phyloP scores from a whole-genome alignment of 176 grass and related monocot genomes.

The Zoysia pacifica region DNA sequence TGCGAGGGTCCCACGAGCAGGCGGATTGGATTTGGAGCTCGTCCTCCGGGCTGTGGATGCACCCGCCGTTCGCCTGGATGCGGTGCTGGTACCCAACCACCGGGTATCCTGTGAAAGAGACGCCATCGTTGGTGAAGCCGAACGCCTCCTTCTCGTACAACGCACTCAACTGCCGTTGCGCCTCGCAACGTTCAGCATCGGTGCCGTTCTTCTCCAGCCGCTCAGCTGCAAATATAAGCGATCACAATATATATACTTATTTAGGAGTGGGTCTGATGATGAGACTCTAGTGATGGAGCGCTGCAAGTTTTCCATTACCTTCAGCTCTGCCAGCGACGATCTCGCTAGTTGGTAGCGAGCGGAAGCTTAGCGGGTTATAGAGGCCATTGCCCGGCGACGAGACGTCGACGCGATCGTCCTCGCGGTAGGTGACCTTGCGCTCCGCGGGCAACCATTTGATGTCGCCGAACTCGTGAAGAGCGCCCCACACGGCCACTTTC shows the following conservation, averaged over 20 bases:
- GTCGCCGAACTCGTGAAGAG: conserved; percentile 28
- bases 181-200: not conserved
- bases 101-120: conserved; percentile 56
- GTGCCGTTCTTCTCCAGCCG: conserved; percentile 1
- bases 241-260: too few relatives aligned
- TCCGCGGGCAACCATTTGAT: not conserved
- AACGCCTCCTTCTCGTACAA: not conserved
- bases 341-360: too few relatives aligned
- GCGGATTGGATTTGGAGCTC: conserved; percentile 37
- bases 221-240: not conserved
- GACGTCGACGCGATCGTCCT: not conserved
- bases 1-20: conserved; percentile 40
- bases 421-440: conserved; percentile 15
- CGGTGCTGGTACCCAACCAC: conserved; percentile 55
- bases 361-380: too few relatives aligned
- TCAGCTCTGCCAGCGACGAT: too few relatives aligned
- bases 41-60: conserved; percentile 41
- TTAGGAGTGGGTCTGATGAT: too few relatives aligned
- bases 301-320: too few relatives aligned
- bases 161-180: not conserved
- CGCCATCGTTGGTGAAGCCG: conserved; percentile 34
- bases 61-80: conserved; percentile 41
- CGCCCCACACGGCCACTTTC: not conserved
- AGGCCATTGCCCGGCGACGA: too few relatives aligned
- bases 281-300: too few relatives aligned